Evolutionary conservation across 2,329 filamentous ascomycete species (phyloP).

Genomic region (Ophiostoma sp.): DNA sequence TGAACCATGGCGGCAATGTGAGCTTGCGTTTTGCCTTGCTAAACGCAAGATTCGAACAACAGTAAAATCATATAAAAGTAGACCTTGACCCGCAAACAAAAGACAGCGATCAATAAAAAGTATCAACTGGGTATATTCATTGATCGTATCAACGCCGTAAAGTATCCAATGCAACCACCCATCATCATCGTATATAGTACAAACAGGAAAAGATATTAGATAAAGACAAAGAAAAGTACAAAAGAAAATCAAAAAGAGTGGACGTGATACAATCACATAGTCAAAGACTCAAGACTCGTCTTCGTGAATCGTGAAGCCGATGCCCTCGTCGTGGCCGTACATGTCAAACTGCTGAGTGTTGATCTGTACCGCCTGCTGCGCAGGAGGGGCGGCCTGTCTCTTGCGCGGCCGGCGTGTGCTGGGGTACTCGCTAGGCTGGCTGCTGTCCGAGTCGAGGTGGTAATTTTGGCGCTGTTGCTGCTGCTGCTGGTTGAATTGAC

Average conservation of each 20-base stretch:
- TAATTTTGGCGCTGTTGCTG: background rate
- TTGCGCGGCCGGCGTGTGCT: conserved; percentile 44
- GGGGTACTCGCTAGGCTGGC: conserved; percentile 53
- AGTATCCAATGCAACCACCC: background rate
- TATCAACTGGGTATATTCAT: background rate
- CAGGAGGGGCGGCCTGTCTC: conserved; percentile 24
- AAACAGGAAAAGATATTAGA: conserved; percentile 2
- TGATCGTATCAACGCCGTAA: background rate
- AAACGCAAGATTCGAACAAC: background rate
- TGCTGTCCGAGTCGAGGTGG: conserved; percentile 39
- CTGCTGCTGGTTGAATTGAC: background rate
- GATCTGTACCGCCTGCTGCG: conserved; percentile 23
- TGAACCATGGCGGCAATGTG: too few relatives aligned
- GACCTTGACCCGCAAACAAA: background rate
- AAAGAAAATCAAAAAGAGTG: background rate
- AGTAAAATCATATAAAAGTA: background rate
- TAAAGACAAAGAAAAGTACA: background rate
- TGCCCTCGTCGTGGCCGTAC: conserved; percentile 18
- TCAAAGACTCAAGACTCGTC: conserved; percentile 17
- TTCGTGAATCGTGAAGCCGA: conserved; percentile 28
- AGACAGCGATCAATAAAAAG: background rate
- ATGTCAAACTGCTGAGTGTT: conserved; percentile 13
- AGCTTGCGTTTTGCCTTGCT: too few relatives aligned
- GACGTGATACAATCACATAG: background rate
- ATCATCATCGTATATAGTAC: background rate